Conservation (phyloP, 2,329 filamentous ascomycete genomes). For the Blumeriella jaapii region DNA sequence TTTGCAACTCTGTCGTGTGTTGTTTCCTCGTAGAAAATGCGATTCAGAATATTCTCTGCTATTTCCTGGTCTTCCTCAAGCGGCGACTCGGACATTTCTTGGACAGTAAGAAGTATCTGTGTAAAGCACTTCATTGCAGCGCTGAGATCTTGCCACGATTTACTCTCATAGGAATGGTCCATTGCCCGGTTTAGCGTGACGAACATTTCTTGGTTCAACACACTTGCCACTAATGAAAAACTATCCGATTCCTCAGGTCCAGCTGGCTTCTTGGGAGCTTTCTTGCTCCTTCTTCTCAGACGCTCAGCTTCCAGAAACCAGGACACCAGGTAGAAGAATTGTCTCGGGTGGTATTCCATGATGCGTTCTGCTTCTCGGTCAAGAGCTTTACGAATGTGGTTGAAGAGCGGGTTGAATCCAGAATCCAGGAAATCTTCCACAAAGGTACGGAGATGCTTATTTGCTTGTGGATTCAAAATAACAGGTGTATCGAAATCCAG, state of each 20-base stretch:
- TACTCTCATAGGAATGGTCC: conserved; percentile 66
- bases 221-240: conserved; percentile 78
- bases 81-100: conserved; percentile 77
- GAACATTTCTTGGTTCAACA: conserved; percentile 91
- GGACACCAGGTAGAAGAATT: conserved; percentile 84
- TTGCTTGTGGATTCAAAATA: conserved; percentile 60
- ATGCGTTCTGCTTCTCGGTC: conserved; percentile 81
- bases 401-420: conserved; percentile 85
- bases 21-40: conserved; percentile 96
- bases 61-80: conserved; percentile 95
- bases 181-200: conserved; percentile 77
- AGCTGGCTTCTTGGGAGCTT: conserved; percentile 37
- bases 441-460: conserved; percentile 66
- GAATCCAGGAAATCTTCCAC: conserved; percentile 91
- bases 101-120: conserved; percentile 82
- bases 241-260: conserved; percentile 50
- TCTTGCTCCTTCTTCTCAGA: conserved; percentile 51
- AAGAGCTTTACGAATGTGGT: conserved; percentile 75
- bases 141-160: conserved; percentile 77
- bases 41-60: conserved; percentile 89
- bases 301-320: conserved; percentile 91
- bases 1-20: conserved; percentile 80
- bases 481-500: conserved; percentile 68
- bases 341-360: conserved; percentile 61
- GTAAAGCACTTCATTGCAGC: conserved; percentile 91